Evolutionary conservation across 2,329 filamentous ascomycete genomes (phyloP).

Genomic region (Diaporthe sp.): DNA sequence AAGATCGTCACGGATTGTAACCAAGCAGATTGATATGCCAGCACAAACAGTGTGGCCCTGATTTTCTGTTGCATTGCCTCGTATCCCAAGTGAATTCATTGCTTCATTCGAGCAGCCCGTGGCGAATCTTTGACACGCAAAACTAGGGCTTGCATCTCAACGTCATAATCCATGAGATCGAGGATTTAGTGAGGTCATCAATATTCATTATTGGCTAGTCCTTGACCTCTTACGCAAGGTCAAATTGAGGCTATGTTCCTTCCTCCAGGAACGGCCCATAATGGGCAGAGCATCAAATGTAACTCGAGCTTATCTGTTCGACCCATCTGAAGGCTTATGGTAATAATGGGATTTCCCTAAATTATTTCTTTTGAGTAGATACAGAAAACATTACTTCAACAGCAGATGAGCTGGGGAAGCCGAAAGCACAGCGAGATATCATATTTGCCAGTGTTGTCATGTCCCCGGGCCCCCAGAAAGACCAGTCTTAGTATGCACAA

Average conservation of each 20-base stretch:
- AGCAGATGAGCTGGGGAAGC: too few species aligned
- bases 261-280: neutral
- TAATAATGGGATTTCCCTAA: too few species aligned
- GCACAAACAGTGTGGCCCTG: neutral
- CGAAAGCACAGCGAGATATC: too few species aligned
- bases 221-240: neutral
- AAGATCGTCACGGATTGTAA: neutral
- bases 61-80: neutral
- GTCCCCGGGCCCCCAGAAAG: too few species aligned
- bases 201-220: neutral
- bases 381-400: too few species aligned
- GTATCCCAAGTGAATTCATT: neutral
- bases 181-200: neutral
- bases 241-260: neutral
- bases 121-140: too few species aligned
- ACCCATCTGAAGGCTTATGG: too few species aligned
- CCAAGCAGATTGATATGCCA: neutral
- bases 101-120: neutral
- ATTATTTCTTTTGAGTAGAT: too few species aligned
- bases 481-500: too few species aligned
- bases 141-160: neutral
- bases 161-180: neutral
- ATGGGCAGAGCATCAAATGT: neutral
- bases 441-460: too few species aligned
- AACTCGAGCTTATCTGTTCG: too few species aligned